A percentile compares a stretch with the other conserved stretches of the same genome.
Conservation (phyloP, 169 alveolate species). For the Cryptosporidium felis region DNA sequence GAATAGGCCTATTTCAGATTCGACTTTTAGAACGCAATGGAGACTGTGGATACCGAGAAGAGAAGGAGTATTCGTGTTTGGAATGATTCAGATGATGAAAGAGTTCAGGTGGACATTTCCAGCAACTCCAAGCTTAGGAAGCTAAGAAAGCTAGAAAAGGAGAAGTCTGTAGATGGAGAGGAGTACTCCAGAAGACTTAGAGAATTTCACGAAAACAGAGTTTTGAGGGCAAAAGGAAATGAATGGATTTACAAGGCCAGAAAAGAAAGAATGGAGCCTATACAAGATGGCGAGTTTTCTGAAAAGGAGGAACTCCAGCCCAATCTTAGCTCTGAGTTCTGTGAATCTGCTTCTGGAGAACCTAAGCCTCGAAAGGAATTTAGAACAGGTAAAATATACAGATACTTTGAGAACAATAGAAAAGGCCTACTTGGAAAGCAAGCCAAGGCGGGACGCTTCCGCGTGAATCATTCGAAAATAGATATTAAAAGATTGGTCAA, state of each 20-base stretch:
- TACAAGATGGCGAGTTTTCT: background rate
- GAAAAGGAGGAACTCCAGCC: too few relatives aligned
- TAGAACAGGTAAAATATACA: constrained; percentile 17
- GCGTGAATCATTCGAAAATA: constrained; percentile 4
- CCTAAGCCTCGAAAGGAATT: background rate
- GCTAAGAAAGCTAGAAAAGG: constrained; percentile 23
- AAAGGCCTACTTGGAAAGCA: background rate
- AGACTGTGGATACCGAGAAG: too few relatives aligned
- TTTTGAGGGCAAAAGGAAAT: constrained; percentile 15
- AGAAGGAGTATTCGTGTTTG: constrained; percentile 19
- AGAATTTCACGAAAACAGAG: constrained; percentile 30
- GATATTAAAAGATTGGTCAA: constrained; percentile 39
- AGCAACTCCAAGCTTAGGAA: constrained; percentile 12
- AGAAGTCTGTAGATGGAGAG: constrained; percentile 12
- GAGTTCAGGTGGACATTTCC: constrained; percentile 16
- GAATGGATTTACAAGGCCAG: constrained; percentile 59
- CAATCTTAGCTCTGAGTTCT: too few relatives aligned
- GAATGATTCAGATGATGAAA: constrained; percentile 67
- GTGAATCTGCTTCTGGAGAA: background rate
- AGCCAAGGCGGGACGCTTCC: background rate
- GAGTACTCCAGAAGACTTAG: constrained; percentile 23
- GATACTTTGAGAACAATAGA: background rate
- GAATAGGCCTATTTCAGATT: too few relatives aligned
- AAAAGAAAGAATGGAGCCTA: background rate
- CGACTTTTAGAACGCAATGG: too few relatives aligned